A percentile compares a stretch with the other conserved stretches of the same genome.
phyloP scores from a whole-genome alignment of 257 asterid species.

The Forsythia viridissima region DNA sequence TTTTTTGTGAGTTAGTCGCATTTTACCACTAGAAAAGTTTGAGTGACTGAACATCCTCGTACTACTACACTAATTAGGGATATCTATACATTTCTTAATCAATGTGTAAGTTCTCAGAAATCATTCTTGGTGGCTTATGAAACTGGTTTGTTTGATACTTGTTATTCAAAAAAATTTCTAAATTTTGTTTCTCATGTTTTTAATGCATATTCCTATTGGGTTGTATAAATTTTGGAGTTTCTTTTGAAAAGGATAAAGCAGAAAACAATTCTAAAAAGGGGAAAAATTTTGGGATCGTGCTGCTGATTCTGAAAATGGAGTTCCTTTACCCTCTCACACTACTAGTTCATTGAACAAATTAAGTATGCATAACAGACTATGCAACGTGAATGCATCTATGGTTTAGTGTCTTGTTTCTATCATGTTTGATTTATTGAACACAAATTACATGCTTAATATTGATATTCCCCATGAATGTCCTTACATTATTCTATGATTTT shows the following conservation, averaged over 20 bases:
- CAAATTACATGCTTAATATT: constrained; percentile 8
- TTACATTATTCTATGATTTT: not conserved
- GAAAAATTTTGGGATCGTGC: constrained; percentile 52
- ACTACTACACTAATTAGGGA: constrained; percentile 64
- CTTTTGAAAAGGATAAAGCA: constrained; percentile 60
- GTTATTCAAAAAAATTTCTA: constrained; percentile 15
- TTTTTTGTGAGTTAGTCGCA: constrained; percentile 75
- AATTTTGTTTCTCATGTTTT: constrained; percentile 22
- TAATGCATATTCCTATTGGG: constrained; percentile 53
- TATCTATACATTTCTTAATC: constrained; percentile 82
- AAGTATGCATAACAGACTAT: no score
- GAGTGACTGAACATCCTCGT: constrained; percentile 61
- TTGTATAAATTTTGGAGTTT: constrained; percentile 87
- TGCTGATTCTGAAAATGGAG: constrained; percentile 77
- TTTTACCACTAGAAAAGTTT: constrained; percentile 74
- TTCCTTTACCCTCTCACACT: constrained; percentile 43
- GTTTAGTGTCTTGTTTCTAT: not conserved
- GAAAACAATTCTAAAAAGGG: constrained; percentile 50
- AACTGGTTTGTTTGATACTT: constrained; percentile 6
- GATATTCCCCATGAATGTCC: not conserved
- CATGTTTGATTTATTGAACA: not conserved
- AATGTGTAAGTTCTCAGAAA: constrained; percentile 61
- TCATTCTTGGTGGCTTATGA: constrained; percentile 23
- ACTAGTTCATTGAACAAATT: no score
- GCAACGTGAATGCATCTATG: not conserved